A percentile compares a stretch with the other conserved stretches of the same genome.
phyloP scores from a whole-genome alignment of 2,329 filamentous ascomycete genomes.

The Aspergillus terreus region DNA sequence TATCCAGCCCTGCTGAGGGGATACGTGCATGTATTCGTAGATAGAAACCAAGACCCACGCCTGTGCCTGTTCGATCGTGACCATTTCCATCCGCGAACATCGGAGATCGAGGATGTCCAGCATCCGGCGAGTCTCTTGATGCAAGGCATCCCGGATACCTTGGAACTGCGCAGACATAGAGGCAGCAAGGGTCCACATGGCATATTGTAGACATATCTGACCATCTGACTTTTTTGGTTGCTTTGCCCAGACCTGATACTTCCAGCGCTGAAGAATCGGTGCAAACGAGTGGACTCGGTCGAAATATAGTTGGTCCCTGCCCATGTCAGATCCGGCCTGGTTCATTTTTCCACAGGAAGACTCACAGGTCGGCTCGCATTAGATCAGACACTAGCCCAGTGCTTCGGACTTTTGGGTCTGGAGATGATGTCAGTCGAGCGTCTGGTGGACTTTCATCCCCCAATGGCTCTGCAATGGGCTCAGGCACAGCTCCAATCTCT shows the following conservation, averaged over 20 bases:
- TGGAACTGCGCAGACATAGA: conserved; percentile 31
- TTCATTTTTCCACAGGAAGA: background rate
- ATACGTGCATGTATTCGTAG: conserved; percentile 36
- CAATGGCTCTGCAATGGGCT: background rate
- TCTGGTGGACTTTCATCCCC: conserved; percentile 1
- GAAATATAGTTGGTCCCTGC: conserved; percentile 29
- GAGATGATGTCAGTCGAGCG: conserved; percentile 9
- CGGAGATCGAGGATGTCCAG: conserved; percentile 18
- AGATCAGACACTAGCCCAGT: conserved; percentile 13
- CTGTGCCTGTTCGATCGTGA: conserved; percentile 31
- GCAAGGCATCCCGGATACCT: conserved; percentile 22
- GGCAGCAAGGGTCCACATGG: conserved; percentile 37
- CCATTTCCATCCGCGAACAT: conserved; percentile 4
- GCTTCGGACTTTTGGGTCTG: conserved; percentile 3
- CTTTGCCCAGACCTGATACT: conserved; percentile 26
- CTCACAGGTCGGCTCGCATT: conserved; percentile 19
- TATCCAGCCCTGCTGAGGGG: conserved; percentile 34
- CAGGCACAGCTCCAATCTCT: conserved; percentile 2
- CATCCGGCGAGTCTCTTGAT: conserved; percentile 23
- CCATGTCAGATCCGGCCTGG: background rate
- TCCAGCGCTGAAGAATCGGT: conserved; percentile 26
- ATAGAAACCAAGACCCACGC: conserved; percentile 36
- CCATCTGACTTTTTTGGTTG: conserved; percentile 11
- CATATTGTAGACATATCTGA: conserved; percentile 29
- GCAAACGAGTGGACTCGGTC: conserved; percentile 27